Base-by-base conservation (phyloP, 306 rosid species). In the Quillaja saponaria region DNA sequence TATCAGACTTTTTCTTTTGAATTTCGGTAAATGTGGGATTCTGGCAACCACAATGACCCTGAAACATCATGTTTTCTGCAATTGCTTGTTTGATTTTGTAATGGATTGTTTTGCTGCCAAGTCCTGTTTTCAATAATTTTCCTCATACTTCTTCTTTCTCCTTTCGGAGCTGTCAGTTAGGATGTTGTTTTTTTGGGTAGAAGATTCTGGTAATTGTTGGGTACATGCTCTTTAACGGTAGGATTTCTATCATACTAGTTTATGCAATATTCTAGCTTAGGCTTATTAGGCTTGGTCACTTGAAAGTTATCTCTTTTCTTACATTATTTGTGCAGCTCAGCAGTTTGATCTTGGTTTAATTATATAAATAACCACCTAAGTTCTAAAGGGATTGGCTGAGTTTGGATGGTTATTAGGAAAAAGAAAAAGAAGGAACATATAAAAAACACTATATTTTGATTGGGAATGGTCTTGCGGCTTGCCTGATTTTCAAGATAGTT, bases 211-310 rank as follows among this genome's bases (percentile, higher is more conserved):
- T 15, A 16, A 44, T 41, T 40, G 55, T 49, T 34, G 37, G 35
- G 68, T 67, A 38, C 63, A 35, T 56, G 67, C 57, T 25, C 34
- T 9, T 38, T 66, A 13, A 64, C 20, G 31, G 42, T 48, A 44
- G n/a, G n/a, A n/a, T n/a, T n/a, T n/a, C n/a, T n/a, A 25, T 25
- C 31, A 25, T 25, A 25, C 31, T 25, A 25, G 4, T 4, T 25
- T 25, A 25, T n/a, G n/a, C n/a, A n/a, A n/a, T n/a, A 25, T 25
- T 25, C 31, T 25, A 25, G 31, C 31, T 25, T 25, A 4, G 31
- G 31, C 31, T 25, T 4, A 25, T 25, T 25, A 4, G 31, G 31
- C 4, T 2, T 25, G 31, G 33, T 48, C 40, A 57, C 21, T 39
- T 48, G 56, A 39, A 2, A 4, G 7, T 34, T n/a, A 8, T 34